Percentiles rank a stretch among this genome's conserved stretches.
phyloP scores from a whole-genome alignment of 1,284 basidiomycete species.

The Flammula alnicola region DNA sequence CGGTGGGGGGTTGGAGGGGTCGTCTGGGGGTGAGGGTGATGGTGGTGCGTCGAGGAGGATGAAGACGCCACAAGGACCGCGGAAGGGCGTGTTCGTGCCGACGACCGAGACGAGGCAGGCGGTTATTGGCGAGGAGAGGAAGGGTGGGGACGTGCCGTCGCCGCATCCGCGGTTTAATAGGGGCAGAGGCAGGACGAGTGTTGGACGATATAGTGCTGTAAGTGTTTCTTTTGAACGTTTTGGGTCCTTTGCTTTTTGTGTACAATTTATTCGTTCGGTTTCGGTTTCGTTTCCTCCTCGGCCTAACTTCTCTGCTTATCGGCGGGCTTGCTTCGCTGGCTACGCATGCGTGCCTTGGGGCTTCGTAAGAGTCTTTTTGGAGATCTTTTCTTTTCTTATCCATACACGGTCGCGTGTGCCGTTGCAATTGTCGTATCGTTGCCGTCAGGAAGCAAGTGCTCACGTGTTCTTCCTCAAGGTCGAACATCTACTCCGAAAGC shows the following conservation, averaged over 20 bases:
- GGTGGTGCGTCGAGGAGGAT: constrained; percentile 4
- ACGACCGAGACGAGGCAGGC: constrained; percentile 45
- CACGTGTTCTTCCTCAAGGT: constrained; percentile 31
- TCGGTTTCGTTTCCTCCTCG: too few relatives aligned
- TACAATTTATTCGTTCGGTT: neutral
- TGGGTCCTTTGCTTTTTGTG: neutral
- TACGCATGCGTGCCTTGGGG: too few relatives aligned
- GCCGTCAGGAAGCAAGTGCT: constrained; percentile 12
- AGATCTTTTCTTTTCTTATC: neutral
- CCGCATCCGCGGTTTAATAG: constrained; percentile 64
- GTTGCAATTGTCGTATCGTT: constrained; percentile 2
- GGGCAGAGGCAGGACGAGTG: constrained; percentile 38
- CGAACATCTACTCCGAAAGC: constrained; percentile 38
- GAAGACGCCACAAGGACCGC: constrained; percentile 35
- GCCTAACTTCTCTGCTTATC: too few relatives aligned
- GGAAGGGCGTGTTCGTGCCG: constrained; percentile 60
- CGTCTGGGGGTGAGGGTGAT: constrained; percentile 5
- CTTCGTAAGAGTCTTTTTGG: neutral
- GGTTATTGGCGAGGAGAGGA: constrained; percentile 61
- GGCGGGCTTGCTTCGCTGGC: too few relatives aligned
- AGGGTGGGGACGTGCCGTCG: constrained; percentile 54
- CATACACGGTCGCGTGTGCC: neutral
- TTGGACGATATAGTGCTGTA: constrained; percentile 39
- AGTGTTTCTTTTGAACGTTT: constrained; percentile 9
- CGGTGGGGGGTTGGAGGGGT: constrained; percentile 14